Conservation (phyloP, 257 asterid genomes). For the Anisodus tanguticus region DNA sequence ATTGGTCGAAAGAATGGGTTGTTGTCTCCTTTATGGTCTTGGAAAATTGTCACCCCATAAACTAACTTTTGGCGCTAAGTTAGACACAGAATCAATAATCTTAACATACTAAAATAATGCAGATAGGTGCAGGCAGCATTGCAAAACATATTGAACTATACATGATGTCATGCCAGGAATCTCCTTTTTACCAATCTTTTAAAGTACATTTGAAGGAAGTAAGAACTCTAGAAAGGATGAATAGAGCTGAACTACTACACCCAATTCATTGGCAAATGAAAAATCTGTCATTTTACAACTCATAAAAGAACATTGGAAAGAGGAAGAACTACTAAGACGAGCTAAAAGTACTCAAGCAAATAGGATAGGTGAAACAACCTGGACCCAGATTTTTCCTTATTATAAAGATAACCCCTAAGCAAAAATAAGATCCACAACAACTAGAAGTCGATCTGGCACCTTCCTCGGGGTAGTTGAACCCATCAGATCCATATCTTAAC, state of each 20-base stretch:
- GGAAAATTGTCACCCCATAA: neutral
- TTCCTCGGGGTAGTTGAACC: neutral
- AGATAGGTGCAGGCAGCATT: neutral
- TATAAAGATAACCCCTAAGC: neutral
- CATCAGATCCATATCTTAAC: neutral
- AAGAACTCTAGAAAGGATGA: neutral
- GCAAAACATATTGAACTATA: neutral
- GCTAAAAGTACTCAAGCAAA: neutral
- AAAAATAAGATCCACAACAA: neutral
- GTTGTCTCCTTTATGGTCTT: neutral
- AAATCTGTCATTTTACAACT: neutral
- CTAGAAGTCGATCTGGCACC: conserved; percentile 3
- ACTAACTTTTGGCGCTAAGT: neutral
- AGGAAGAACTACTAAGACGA: neutral
- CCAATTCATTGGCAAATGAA: conserved; percentile 6
- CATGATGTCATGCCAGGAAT: neutral
- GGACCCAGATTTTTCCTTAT: neutral
- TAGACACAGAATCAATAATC: neutral
- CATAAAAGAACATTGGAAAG: neutral
- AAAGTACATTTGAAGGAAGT: neutral
- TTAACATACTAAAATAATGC: neutral
- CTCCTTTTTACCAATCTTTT: neutral
- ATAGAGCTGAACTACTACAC: neutral
- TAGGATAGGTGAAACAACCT: neutral
- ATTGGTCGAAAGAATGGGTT: neutral